Evolutionary conservation across 139 green algal genomes (phyloP).

Genomic region (Micromonas commoda): DNA sequence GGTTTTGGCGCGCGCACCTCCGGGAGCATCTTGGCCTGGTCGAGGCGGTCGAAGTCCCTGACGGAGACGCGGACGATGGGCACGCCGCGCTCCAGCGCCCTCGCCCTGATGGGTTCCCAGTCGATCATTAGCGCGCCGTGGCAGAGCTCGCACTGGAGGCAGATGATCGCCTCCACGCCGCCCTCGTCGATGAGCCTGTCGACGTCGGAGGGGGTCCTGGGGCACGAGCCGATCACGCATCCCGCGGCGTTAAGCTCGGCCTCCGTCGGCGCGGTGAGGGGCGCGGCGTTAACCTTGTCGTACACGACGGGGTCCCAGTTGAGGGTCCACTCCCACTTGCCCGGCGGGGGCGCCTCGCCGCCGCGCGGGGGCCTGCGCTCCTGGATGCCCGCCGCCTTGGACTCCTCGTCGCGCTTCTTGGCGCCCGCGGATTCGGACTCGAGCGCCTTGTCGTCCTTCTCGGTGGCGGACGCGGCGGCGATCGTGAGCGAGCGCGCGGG

Average conservation of each 20-base stretch:
- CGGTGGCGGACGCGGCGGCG: not conserved
- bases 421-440: slow-evolving; percentile 11
- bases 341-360: slow-evolving; percentile 15
- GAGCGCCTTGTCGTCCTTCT: not conserved
- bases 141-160: slow-evolving; percentile 60
- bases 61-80: slow-evolving; percentile 49
- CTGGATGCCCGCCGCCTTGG: slow-evolving; percentile 2
- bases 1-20: too few species aligned
- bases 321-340: slow-evolving; percentile 46
- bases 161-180: slow-evolving; percentile 44
- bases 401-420: slow-evolving; percentile 31
- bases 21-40: slow-evolving; percentile 67
- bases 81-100: slow-evolving; percentile 42
- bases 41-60: slow-evolving; percentile 65
- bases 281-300: not conserved
- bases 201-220: slow-evolving; percentile 37
- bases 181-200: slow-evolving; percentile 42
- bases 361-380: slow-evolving; percentile 1
- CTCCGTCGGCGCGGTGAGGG: not conserved
- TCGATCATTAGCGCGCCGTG: slow-evolving; percentile 59
- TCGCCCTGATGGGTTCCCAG: slow-evolving; percentile 38
- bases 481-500: too few species aligned
- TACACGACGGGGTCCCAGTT: slow-evolving; percentile 41
- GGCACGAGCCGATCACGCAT: slow-evolving; percentile 45
- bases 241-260: not conserved